Evolutionary conservation across 108 stramenopile genomes (phyloP).

Genomic region (Parietichytrium sp.): DNA sequence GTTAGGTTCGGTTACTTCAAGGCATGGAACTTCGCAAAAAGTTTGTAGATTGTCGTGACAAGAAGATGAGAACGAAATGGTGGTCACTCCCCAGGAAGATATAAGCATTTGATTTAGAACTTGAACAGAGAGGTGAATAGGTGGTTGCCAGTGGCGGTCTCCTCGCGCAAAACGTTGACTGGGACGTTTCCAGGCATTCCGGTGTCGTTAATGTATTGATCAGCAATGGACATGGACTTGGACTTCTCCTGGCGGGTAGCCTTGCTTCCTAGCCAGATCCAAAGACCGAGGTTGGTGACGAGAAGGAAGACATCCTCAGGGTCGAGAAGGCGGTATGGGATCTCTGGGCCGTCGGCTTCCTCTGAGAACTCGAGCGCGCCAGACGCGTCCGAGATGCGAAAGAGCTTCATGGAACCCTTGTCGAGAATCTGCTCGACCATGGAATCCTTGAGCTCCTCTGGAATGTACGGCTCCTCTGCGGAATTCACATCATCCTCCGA

Average conservation of each 20-base stretch:
- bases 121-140: neutral
- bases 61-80: too few species aligned
- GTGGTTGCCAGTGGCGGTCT: neutral
- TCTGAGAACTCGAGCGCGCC: conserved; percentile 57
- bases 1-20: too few species aligned
- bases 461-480: conserved; percentile 43
- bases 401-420: conserved; percentile 54
- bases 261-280: conserved; percentile 70
- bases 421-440: conserved; percentile 10
- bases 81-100: too few species aligned
- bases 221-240: neutral
- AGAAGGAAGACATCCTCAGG: conserved; percentile 69
- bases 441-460: conserved; percentile 26
- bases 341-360: conserved; percentile 55
- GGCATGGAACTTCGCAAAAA: too few species aligned
- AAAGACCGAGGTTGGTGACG: conserved; percentile 68
- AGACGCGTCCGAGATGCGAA: conserved; percentile 38
- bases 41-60: too few species aligned
- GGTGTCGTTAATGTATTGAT: conserved; percentile 17
- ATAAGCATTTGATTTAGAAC: too few species aligned
- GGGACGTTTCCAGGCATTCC: neutral
- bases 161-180: neutral
- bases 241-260: conserved; percentile 12
- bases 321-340: conserved; percentile 46
- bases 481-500: conserved; percentile 56